Conservation (phyloP, 768 basidiomycete genomes). For the Porpolomopsis calyptriformis region DNA sequence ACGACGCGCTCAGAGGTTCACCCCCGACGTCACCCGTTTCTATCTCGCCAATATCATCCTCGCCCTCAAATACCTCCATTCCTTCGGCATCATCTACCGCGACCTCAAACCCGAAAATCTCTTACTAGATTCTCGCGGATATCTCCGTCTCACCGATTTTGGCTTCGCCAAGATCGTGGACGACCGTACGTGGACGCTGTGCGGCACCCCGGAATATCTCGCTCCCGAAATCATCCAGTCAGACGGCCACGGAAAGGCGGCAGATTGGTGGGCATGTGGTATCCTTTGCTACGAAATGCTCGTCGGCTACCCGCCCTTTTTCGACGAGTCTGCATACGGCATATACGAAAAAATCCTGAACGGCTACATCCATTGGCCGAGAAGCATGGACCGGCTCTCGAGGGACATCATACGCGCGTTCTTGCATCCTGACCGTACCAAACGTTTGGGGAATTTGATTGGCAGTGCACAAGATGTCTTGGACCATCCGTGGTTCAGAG, state of each 20-base stretch:
- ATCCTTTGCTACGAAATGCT: constrained; percentile 98
- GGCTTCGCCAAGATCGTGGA: constrained; percentile 97
- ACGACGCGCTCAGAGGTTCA: constrained; percentile 87
- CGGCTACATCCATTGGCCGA: constrained; percentile 86
- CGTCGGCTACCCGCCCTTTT: constrained; percentile 88
- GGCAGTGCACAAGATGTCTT: constrained; percentile 88
- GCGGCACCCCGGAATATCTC: constrained; percentile 92
- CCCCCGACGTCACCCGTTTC: constrained; percentile 95
- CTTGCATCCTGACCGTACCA: constrained; percentile 83
- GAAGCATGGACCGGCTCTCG: constrained; percentile 79
- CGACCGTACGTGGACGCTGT: constrained; percentile 96
- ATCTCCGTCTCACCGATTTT: constrained; percentile 93
- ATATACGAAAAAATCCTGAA: constrained; percentile 97
- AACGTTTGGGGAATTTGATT: constrained; percentile 86
- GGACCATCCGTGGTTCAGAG: constrained; percentile 90
- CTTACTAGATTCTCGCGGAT: constrained; percentile 87
- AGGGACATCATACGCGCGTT: constrained; percentile 82
- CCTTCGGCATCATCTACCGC: constrained; percentile 95
- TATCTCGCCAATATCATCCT: constrained; percentile 95
- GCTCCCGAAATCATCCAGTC: constrained; percentile 98
- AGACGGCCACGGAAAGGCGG: constrained; percentile 95
- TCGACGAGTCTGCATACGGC: constrained; percentile 95
- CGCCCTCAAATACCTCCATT: constrained; percentile 89
- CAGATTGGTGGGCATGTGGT: constrained; percentile 99
- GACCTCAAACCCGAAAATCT: constrained; percentile 98